Evolutionary conservation across 2,329 filamentous ascomycete genomes (phyloP).

Genomic region (Lasiodiplodia theobromae): DNA sequence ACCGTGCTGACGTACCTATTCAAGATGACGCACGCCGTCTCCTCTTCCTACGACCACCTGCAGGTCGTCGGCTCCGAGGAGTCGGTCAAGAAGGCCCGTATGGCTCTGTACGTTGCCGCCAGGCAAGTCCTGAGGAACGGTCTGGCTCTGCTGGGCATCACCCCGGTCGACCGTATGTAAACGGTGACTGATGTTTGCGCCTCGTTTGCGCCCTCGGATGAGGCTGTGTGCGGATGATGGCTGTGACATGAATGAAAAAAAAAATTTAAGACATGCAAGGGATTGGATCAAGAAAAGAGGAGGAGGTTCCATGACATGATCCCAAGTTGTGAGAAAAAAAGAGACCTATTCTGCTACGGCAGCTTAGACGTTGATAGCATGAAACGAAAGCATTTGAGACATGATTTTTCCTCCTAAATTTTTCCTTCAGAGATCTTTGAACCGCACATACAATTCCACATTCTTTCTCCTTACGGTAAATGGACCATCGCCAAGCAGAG

Average conservation of each 20-base stretch:
- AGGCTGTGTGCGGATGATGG: not conserved
- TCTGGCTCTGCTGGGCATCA: conserved; percentile 81
- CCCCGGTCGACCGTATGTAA: conserved; percentile 70
- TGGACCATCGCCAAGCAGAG: too few species aligned
- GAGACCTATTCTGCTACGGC: not conserved
- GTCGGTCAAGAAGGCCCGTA: conserved; percentile 73
- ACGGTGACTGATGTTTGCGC: not conserved
- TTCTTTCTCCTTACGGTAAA: too few species aligned
- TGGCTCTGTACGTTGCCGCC: conserved; percentile 80
- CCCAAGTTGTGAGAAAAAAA: conserved; percentile 1
- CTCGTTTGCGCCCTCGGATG: not conserved
- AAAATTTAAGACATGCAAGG: not conserved
- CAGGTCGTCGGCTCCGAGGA: conserved; percentile 81
- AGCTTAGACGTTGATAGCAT: not conserved
- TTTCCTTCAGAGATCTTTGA: not conserved
- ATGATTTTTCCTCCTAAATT: not conserved
- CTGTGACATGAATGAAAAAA: not conserved
- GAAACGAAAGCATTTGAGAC: conserved; percentile 11
- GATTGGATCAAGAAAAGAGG: not conserved
- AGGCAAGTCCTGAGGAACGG: conserved; percentile 80
- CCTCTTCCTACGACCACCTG: conserved; percentile 81
- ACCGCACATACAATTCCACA: not conserved
- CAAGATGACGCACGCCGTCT: conserved; percentile 83
- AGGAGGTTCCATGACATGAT: not conserved
- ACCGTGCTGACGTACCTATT: conserved; percentile 77